Evolutionary conservation across 495 filamentous ascomycete species (phyloP).

Genomic region (Penicillium antarcticum): DNA sequence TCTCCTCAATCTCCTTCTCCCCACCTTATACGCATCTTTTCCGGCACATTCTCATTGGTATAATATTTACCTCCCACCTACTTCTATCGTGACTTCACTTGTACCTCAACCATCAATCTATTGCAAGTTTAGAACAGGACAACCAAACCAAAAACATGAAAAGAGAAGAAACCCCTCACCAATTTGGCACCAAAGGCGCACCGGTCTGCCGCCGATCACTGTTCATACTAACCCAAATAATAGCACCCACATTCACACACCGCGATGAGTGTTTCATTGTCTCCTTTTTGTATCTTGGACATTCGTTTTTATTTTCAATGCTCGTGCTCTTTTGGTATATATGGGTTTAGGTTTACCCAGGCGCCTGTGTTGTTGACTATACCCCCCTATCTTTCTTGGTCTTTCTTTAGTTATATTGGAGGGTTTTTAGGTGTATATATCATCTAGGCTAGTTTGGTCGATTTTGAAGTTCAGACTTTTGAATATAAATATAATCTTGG

Average conservation of each 20-base stretch:
- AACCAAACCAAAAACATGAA: neutral
- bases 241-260: neutral
- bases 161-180: neutral
- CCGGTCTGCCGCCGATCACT: slow-evolving; percentile 3
- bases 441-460: too few relatives aligned
- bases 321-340: neutral
- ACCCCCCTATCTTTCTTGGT: slow-evolving; percentile 3
- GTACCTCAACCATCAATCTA: neutral
- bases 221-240: slow-evolving; percentile 5
- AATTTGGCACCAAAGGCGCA: neutral
- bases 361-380: slow-evolving; percentile 13
- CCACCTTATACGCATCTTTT: too few relatives aligned
- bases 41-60: neutral
- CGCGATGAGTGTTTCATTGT: neutral
- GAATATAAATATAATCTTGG: neutral
- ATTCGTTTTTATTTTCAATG: neutral
- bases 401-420: neutral
- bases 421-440: too few relatives aligned
- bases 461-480: neutral
- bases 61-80: neutral
- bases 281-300: neutral
- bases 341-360: slow-evolving; percentile 1
- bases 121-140: neutral
- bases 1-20: too few relatives aligned
- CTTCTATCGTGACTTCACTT: neutral